Conservation (phyloP, 805 yeast species). For the Kazachstania psychrophila region DNA sequence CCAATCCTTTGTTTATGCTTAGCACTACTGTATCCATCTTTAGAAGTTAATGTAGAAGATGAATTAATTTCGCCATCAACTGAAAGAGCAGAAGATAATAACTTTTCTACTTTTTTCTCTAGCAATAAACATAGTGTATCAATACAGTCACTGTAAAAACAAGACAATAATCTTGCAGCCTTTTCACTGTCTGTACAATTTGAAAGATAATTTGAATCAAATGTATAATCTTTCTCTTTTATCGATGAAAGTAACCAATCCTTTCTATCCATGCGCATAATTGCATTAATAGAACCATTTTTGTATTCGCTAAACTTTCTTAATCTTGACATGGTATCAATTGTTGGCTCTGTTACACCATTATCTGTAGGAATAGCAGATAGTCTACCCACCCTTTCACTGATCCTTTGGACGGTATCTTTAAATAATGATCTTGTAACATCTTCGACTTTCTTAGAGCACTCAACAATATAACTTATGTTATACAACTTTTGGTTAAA, state of each 20-base stretch:
- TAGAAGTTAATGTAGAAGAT: conserved; percentile 8
- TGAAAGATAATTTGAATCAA: conserved; percentile 6
- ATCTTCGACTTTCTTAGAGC: conserved; percentile 18
- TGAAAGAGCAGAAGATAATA: conserved; percentile 16
- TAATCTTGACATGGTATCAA: conserved; percentile 61
- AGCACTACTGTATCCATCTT: conserved; percentile 13
- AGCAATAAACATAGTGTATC: conserved; percentile 61
- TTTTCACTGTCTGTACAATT: conserved; percentile 4
- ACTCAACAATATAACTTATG: conserved; percentile 18
- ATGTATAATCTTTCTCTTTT: conserved; percentile 23
- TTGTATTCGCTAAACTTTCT: conserved; percentile 56
- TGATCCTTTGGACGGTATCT: conserved; percentile 51
- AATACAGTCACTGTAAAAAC: conserved; percentile 67
- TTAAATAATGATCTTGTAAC: conserved; percentile 39
- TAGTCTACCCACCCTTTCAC: conserved; percentile 38
- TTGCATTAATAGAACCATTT: conserved; percentile 39
- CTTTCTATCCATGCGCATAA: conserved; percentile 47
- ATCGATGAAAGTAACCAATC: conserved; percentile 52
- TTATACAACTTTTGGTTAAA: conserved; percentile 18
- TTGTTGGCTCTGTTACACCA: conserved; percentile 62
- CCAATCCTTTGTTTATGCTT: conserved; percentile 44
- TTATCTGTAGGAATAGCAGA: conserved; percentile 52
- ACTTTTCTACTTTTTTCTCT: conserved; percentile 46
- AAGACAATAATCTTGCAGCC: conserved; percentile 46
- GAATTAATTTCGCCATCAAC: neutral